phyloP scores from a whole-genome alignment of 768 basidiomycete species.

The Tephrocybe sp. region DNA sequence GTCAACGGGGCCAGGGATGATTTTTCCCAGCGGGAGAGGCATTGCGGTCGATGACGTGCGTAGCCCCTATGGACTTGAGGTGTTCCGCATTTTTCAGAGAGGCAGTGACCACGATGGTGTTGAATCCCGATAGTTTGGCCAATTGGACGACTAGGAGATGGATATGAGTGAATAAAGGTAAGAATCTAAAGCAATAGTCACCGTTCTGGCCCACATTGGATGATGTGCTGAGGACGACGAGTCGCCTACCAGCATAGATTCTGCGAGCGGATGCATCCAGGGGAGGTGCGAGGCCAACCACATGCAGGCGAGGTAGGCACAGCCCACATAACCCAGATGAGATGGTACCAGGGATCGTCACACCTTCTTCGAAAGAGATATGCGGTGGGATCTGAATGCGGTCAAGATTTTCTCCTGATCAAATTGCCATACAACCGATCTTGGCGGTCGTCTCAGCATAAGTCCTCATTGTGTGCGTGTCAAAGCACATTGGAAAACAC shows the following conservation, averaged over 20 bases:
- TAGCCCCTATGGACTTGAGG: slow-evolving; percentile 34
- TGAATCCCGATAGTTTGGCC: slow-evolving; percentile 34
- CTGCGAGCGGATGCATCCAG: slow-evolving; percentile 28
- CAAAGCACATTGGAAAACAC: slow-evolving; percentile 12
- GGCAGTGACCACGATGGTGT: slow-evolving; percentile 32
- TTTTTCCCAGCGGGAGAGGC: slow-evolving; percentile 4
- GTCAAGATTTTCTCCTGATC: too few relatives aligned
- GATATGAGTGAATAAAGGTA: not conserved
- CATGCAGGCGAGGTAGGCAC: slow-evolving; percentile 24
- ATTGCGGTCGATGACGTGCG: slow-evolving; percentile 28
- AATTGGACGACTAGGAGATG: slow-evolving; percentile 24
- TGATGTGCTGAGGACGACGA: slow-evolving; percentile 33
- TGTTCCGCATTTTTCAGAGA: slow-evolving; percentile 19
- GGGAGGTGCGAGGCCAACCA: slow-evolving; percentile 27
- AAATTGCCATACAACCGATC: slow-evolving; percentile 16
- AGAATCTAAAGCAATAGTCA: slow-evolving; percentile 4
- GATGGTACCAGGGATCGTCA: slow-evolving; percentile 28
- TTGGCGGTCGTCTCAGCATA: slow-evolving; percentile 18
- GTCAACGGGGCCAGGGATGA: slow-evolving; percentile 18
- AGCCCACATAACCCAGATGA: slow-evolving; percentile 27
- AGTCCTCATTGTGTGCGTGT: slow-evolving; percentile 12
- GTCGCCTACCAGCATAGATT: slow-evolving; percentile 18
- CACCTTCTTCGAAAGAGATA: slow-evolving; percentile 32
- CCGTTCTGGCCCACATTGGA: slow-evolving; percentile 34
- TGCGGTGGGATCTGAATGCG: slow-evolving; percentile 24